Evolutionary conservation across 1,284 basidiomycete genomes (phyloP), one percentile per base, ranked within the genome.

Genomic region (Peniophora sp.): DNA sequence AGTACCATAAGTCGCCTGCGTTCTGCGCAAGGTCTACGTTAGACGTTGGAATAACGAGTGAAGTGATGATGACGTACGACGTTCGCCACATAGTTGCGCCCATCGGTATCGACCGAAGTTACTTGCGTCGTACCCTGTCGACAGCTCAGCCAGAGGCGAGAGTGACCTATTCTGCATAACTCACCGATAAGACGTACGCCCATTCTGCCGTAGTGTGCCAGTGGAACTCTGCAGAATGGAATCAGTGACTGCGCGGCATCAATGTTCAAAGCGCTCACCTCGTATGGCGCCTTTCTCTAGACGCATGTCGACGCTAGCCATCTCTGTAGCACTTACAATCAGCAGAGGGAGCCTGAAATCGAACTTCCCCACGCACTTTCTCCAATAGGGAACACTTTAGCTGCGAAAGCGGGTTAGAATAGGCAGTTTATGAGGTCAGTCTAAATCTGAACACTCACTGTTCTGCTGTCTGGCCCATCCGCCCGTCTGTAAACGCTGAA

Each of bases 381-480:
- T 11, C 82, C 81, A 34, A 84, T 70, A 2, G 84, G 83, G 76
- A 87, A 74, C 2, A 73, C 71, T 42, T 68, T 67, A 47, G 73
- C 80, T 79, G 59, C 27, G 12, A 32, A 5, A 5, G 27, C 27
- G 12, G 12, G 12, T 32, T 32, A 32, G 27, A 12, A 32, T 32
- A 32, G 12, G 27, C 27, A 32, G 27, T 32, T 12, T 12, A 32
- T 5, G 12, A 5, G 27, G 6, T 6, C 27, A 32, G 12, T 6
- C 27, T 12, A 12, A n/a, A 32, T 32, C 27, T 32, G 6, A 24
- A 23, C 55, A 70, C 43, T 39, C 54, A 80, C 82, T 60, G 54
- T 85, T 86, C 64, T 87, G 74, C 57, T 85, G 76, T 50, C 84
- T 74, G 36, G 83, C 81, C 85, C 85, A 89, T 0, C 86, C 86